These are phyloP conservation scores for Emmonsia crescens DNA, from an alignment of 2,329 filamentous ascomycete species.

Conservation along the genomic window DNA sequence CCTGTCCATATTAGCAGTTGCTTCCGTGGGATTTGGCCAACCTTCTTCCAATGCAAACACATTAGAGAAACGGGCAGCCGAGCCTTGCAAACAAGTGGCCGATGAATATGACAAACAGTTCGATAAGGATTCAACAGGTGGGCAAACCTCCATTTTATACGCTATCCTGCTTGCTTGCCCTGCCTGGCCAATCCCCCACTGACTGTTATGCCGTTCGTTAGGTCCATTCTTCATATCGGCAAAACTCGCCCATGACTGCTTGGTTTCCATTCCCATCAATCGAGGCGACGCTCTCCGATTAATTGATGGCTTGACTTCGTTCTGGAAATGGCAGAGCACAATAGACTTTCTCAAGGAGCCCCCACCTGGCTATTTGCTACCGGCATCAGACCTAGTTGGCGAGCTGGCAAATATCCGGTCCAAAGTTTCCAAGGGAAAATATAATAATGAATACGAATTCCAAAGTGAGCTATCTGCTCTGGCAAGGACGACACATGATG, in stretches of 20 bases:
- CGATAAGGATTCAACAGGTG: not conserved
- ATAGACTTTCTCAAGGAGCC: slow-evolving; percentile 30
- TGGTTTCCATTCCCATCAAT: slow-evolving; percentile 16
- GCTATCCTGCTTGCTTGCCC: not conserved
- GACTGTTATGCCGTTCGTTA: slow-evolving; percentile 4
- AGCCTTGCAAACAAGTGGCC: slow-evolving; percentile 2
- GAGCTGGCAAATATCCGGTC: slow-evolving; percentile 37
- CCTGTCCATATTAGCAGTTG: not conserved
- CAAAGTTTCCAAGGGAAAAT: slow-evolving; percentile 34
- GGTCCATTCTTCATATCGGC: slow-evolving; percentile 5
- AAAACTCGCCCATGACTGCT: slow-evolving; percentile 15
- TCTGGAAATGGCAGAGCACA: slow-evolving; percentile 18
- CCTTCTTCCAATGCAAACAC: not conserved
- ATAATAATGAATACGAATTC: slow-evolving; percentile 45
- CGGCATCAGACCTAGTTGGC: slow-evolving; percentile 39
- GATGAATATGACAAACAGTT: not conserved
- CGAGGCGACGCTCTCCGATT: slow-evolving; percentile 14
- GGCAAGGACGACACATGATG: slow-evolving; percentile 50
- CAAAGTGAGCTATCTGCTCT: slow-evolving; percentile 44
- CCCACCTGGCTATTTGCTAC: slow-evolving; percentile 41
- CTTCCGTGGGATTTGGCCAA: not conserved
- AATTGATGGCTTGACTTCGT: slow-evolving; percentile 15
- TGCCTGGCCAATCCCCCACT: not conserved
- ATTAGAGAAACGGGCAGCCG: not conserved
- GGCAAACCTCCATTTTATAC: not conserved